Percentiles rank a stretch among this genome's conserved stretches.
phyloP scores from a whole-genome alignment of 2,329 filamentous ascomycete genomes.

The Cadophora luteo-olivacea region DNA sequence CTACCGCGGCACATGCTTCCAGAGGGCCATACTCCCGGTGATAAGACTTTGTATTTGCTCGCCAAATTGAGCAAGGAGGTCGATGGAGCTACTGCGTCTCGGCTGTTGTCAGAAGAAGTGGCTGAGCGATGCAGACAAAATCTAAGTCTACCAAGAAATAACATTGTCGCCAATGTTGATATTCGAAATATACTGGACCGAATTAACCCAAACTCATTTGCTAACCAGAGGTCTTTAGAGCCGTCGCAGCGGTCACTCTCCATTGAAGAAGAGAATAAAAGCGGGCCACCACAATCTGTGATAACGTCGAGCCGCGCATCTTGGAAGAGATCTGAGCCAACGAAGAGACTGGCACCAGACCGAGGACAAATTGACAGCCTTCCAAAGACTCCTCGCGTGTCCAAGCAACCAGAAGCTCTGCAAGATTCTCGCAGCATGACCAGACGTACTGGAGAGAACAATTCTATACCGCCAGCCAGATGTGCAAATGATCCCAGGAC shows the following conservation, averaged over 20 bases:
- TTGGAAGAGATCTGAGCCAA: neutral
- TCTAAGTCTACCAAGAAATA: neutral
- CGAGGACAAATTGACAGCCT: neutral
- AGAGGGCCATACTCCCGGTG: conserved; percentile 24
- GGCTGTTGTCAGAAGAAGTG: conserved; percentile 16
- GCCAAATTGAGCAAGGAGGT: conserved; percentile 28
- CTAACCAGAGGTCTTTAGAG: neutral
- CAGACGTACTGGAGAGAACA: neutral
- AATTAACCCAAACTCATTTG: neutral
- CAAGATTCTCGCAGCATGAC: neutral
- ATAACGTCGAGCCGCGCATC: neutral
- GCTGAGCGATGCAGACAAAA: conserved; percentile 2
- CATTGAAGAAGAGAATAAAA: neutral
- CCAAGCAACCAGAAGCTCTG: neutral
- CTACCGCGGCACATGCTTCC: conserved; percentile 26
- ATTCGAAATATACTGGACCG: conserved; percentile 1
- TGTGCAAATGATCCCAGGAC: neutral
- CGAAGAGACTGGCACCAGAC: no score
- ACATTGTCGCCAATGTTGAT: conserved; percentile 3
- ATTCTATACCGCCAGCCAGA: no score
- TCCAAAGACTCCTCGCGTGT: neutral
- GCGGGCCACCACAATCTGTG: neutral
- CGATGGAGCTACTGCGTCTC: conserved; percentile 10
- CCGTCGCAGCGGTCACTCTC: neutral
- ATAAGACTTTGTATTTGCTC: conserved; percentile 27